Percentiles rank a stretch among this genome's conserved stretches.
Evolutionary conservation across 176 grass and related monocot genomes (phyloP).

Genomic region (Oryza meyeriana): DNA sequence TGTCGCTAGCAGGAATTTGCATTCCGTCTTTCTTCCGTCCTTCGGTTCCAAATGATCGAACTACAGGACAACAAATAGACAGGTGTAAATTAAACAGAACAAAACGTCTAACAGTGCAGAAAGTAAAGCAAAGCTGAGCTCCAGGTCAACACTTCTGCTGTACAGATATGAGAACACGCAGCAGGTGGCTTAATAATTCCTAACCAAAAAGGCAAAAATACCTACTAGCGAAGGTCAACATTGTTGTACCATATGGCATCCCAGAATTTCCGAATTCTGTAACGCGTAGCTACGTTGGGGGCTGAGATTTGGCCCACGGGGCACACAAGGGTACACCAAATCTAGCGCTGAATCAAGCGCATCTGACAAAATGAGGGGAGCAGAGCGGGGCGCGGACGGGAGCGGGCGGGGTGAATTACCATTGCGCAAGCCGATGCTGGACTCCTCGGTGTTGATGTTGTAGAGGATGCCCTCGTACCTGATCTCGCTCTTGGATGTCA

Average conservation of each 20-base stretch:
- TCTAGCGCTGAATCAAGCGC: slow-evolving; percentile 29
- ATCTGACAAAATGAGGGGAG: slow-evolving; percentile 11
- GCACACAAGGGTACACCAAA: neutral
- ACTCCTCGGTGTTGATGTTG: slow-evolving; percentile 75
- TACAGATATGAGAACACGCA: neutral
- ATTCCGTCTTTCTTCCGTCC: slow-evolving; percentile 80
- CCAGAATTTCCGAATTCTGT: neutral
- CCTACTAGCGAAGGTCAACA: neutral
- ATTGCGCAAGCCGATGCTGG: slow-evolving; percentile 70
- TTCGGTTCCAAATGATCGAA: slow-evolving; percentile 88
- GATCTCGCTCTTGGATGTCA: slow-evolving; percentile 88
- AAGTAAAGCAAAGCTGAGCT: neutral
- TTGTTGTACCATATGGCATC: neutral
- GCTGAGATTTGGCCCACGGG: neutral
- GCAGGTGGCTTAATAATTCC: neutral
- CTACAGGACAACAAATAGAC: slow-evolving; percentile 36
- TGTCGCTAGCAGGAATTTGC: slow-evolving; percentile 68
- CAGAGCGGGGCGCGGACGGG: neutral
- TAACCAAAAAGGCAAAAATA: neutral
- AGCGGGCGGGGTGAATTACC: slow-evolving; percentile 29
- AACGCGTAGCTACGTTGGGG: neutral
- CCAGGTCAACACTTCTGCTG: neutral
- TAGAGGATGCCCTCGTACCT: slow-evolving; percentile 87
- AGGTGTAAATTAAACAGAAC: neutral
- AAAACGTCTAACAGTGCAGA: neutral